phyloP scores from a whole-genome alignment of 2,329 filamentous ascomycete species.

The Neofusicoccum sp. region DNA sequence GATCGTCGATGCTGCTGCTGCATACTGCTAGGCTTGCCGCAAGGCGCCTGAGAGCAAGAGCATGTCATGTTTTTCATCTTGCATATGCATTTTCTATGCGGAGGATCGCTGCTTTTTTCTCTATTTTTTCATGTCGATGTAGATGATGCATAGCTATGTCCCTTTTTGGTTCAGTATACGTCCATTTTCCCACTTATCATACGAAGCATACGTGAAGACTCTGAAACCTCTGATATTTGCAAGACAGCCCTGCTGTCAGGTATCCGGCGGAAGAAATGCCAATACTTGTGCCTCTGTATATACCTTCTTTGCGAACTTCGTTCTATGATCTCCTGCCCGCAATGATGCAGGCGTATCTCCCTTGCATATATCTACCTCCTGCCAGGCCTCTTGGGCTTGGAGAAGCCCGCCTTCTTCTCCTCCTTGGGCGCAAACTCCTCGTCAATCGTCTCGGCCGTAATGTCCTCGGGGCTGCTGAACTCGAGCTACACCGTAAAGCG shows the following conservation, averaged over 20 bases:
- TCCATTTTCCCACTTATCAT: neutral
- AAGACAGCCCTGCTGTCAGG: constrained; percentile 10
- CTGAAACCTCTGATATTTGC: constrained; percentile 1
- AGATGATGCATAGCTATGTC: neutral
- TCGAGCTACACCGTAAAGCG: constrained; percentile 51
- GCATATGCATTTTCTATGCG: neutral
- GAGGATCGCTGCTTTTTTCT: neutral
- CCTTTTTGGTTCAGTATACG: neutral
- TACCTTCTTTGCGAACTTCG: neutral
- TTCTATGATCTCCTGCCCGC: neutral
- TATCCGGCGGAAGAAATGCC: neutral
- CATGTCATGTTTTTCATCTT: neutral
- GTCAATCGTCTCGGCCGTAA: constrained; percentile 57
- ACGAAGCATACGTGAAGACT: neutral
- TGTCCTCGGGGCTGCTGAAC: constrained; percentile 13
- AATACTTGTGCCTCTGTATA: neutral
- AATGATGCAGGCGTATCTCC: neutral
- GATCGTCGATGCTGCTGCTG: neutral
- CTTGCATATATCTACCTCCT: constrained; percentile 40
- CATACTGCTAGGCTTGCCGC: neutral
- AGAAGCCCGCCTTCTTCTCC: constrained; percentile 67
- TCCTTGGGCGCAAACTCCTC: constrained; percentile 69
- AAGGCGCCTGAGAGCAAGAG: neutral
- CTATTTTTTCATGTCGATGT: neutral
- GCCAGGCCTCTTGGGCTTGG: constrained; percentile 76